These are phyloP conservation scores for Cryptococcus sp. DNA, from an alignment of 1,284 basidiomycete genomes.

Conservation along the genomic window DNA sequence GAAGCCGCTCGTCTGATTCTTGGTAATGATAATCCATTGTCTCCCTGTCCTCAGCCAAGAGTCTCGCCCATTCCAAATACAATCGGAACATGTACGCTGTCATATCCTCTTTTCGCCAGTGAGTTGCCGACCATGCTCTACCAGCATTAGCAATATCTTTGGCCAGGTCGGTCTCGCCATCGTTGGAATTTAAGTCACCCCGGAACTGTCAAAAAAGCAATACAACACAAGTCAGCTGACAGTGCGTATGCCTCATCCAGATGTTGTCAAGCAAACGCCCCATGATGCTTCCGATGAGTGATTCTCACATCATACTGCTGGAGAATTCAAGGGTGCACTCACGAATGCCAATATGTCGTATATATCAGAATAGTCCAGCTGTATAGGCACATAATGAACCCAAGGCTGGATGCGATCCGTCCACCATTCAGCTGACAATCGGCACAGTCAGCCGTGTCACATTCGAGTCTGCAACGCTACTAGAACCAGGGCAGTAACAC, in stretches of 20 bases:
- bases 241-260: background rate
- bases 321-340: slow-evolving; percentile 11
- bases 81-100: slow-evolving; percentile 47
- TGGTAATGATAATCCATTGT: slow-evolving; percentile 20
- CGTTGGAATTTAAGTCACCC: slow-evolving; percentile 26
- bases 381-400: slow-evolving; percentile 54
- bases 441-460: no score
- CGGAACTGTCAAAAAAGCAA: slow-evolving; percentile 26
- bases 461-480: background rate
- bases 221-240: background rate
- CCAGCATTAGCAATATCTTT: slow-evolving; percentile 50
- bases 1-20: no score
- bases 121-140: slow-evolving; percentile 45
- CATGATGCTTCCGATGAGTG: no score
- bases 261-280: background rate
- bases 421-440: slow-evolving; percentile 52
- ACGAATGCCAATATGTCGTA: slow-evolving; percentile 49
- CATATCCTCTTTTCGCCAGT: slow-evolving; percentile 52
- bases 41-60: slow-evolving; percentile 26
- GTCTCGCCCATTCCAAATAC: slow-evolving; percentile 49
- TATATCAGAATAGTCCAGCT: slow-evolving; percentile 54
- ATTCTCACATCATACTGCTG: no score
- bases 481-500: background rate
- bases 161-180: slow-evolving; percentile 49
- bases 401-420: slow-evolving; percentile 54